Evolutionary conservation across 139 green algal species (phyloP).

Genomic region (Pycnococcus provasolii): DNA sequence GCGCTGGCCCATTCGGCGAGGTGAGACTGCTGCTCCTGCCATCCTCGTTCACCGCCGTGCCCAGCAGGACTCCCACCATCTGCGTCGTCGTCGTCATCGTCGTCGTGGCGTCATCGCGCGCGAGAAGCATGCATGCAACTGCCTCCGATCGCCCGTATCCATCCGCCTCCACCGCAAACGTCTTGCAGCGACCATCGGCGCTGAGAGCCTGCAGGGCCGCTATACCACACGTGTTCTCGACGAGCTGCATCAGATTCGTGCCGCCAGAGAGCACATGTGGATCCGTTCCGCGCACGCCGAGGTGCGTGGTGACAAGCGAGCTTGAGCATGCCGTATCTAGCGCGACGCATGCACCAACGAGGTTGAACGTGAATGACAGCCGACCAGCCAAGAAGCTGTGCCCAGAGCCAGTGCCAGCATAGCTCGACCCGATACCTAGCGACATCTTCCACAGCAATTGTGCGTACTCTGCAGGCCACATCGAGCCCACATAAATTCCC

Average conservation of each 20-base stretch:
- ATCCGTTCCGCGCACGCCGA: conserved; percentile 31
- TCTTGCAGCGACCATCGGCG: conserved; percentile 62
- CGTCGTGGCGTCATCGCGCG: not conserved
- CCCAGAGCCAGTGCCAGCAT: not conserved
- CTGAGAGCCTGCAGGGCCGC: conserved; percentile 31
- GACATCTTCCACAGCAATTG: not conserved
- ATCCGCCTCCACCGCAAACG: conserved; percentile 53
- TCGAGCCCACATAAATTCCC: conserved; percentile 20
- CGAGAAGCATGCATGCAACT: not conserved
- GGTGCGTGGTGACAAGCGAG: conserved; percentile 57
- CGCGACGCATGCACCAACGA: conserved; percentile 29
- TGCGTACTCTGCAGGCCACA: conserved; percentile 24
- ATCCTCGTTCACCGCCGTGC: conserved; percentile 76
- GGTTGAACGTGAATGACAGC: conserved; percentile 39
- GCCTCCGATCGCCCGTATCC: conserved; percentile 53
- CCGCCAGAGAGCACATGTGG: not conserved
- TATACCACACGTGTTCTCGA: conserved; percentile 41
- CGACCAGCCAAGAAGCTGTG: conserved; percentile 48
- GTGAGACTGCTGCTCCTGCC: conserved; percentile 69
- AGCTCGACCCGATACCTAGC: not conserved
- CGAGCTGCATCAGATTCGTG: conserved; percentile 57
- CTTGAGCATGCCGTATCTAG: conserved; percentile 72
- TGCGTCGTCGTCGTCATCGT: not conserved
- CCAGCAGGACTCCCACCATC: conserved; percentile 34
- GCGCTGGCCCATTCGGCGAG: conserved; percentile 69